These are phyloP conservation scores for Kodamaea ohmeri DNA, from an alignment of 1,139 yeast species.

Conservation along the genomic window DNA sequence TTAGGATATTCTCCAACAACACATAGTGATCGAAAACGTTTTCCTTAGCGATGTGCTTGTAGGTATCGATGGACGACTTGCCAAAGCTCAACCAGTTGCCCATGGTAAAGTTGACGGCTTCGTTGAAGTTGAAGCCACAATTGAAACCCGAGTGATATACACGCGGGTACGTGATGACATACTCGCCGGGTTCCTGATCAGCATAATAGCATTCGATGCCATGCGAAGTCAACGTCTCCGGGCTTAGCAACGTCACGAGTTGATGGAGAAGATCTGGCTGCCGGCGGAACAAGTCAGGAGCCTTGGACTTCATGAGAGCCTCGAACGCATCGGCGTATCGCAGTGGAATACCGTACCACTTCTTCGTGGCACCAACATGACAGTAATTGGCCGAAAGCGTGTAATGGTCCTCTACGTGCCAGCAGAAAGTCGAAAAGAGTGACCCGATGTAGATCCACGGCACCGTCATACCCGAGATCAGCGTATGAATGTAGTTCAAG, in stretches of 20 bases:
- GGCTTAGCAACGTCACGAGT: conserved; percentile 76
- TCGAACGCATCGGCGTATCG: conserved; percentile 54
- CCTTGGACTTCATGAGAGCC: conserved; percentile 47
- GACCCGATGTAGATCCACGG: conserved; percentile 84
- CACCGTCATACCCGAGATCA: conserved; percentile 77
- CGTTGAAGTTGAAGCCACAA: conserved; percentile 73
- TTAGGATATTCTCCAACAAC: conserved; percentile 38
- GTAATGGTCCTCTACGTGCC: conserved; percentile 86
- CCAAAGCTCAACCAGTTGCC: conserved; percentile 68
- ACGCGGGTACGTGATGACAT: conserved; percentile 69
- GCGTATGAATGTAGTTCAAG: conserved; percentile 54
- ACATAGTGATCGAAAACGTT: conserved; percentile 53
- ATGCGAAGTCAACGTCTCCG: conserved; percentile 49
- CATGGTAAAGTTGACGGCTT: conserved; percentile 77
- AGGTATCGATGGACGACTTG: conserved; percentile 54
- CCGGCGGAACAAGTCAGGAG: conserved; percentile 80
- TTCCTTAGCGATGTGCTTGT: conserved; percentile 52
- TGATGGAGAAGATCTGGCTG: conserved; percentile 92
- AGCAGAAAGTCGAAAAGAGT: conserved; percentile 71
- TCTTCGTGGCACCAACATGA: conserved; percentile 70
- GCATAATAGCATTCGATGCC: conserved; percentile 66
- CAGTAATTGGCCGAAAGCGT: conserved; percentile 77
- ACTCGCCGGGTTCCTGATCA: conserved; percentile 80
- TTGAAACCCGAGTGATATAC: conserved; percentile 83
- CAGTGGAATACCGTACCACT: conserved; percentile 78